Evolutionary conservation across 208 protist species (phyloP).

Genomic region (Crithidia fasciculata): DNA sequence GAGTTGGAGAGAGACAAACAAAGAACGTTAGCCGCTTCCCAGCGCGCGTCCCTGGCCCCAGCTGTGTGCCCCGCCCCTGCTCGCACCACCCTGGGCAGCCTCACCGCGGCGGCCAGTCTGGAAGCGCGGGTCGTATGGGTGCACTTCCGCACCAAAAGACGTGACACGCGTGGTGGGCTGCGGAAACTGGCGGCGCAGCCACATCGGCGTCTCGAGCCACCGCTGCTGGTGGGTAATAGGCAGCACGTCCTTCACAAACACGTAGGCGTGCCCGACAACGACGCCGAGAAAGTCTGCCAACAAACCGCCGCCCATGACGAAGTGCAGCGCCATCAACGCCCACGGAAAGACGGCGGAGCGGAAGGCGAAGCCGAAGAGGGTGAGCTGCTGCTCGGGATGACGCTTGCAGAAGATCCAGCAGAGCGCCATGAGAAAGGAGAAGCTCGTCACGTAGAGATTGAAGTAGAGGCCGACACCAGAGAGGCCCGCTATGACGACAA

Average conservation of each 20-base stretch:
- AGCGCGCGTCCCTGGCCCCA: constrained; percentile 39
- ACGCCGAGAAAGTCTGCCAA: constrained; percentile 76
- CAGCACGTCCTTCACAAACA: constrained; percentile 83
- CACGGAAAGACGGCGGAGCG: constrained; percentile 81
- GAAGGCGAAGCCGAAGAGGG: constrained; percentile 84
- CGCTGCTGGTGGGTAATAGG: constrained; percentile 63
- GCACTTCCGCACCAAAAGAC: constrained; percentile 27
- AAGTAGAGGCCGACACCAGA: constrained; percentile 44
- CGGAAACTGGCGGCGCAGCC: constrained; percentile 46
- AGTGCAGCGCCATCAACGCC: constrained; percentile 77
- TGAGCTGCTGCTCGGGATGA: constrained; percentile 59
- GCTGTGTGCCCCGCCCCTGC: constrained; percentile 25
- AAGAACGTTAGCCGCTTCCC: constrained; percentile 26
- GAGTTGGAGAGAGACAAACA: neutral
- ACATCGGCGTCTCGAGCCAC: constrained; percentile 60
- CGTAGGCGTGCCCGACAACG: constrained; percentile 69
- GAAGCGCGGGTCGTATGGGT: constrained; percentile 45
- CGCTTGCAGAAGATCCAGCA: constrained; percentile 93
- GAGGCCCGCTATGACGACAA: constrained; percentile 47
- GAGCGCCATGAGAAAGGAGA: constrained; percentile 71
- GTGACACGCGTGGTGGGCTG: constrained; percentile 23
- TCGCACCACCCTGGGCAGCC: constrained; percentile 1
- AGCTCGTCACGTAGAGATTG: constrained; percentile 56
- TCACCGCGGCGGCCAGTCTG: constrained; percentile 20
- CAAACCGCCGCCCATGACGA: constrained; percentile 62